Conservation (phyloP, 768 basidiomycete genomes). For the Amanita fuliginea region DNA sequence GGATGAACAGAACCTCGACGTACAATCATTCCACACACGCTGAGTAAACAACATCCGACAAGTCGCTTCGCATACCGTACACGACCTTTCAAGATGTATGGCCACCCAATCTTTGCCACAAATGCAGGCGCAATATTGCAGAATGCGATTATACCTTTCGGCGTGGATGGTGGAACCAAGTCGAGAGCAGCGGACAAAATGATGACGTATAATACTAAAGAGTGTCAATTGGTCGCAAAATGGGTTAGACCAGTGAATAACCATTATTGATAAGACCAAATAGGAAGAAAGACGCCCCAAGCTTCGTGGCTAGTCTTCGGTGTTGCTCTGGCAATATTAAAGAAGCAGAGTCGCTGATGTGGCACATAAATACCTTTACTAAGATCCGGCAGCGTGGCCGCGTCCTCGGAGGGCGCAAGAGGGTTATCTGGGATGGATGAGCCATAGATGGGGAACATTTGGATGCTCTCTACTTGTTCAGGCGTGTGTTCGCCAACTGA, state of each 20-base stretch:
- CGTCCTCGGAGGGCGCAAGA: background rate
- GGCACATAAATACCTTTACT: background rate
- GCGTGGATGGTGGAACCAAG: slow-evolving; percentile 82
- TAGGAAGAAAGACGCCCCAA: slow-evolving; percentile 69
- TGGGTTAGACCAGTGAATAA: slow-evolving; percentile 13
- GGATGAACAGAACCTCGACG: slow-evolving; percentile 17
- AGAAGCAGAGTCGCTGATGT: background rate
- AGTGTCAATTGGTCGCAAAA: background rate
- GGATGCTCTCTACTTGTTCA: slow-evolving; percentile 4
- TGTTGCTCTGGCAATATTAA: slow-evolving; percentile 14
- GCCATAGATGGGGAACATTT: slow-evolving; percentile 1
- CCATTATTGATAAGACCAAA: slow-evolving; percentile 94
- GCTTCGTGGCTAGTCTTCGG: slow-evolving; percentile 22
- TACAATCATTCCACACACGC: slow-evolving; percentile 82
- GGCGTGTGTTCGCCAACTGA: background rate
- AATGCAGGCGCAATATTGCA: slow-evolving; percentile 91
- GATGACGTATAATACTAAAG: slow-evolving; percentile 83
- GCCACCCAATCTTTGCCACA: slow-evolving; percentile 83
- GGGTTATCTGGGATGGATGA: background rate
- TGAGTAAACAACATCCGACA: slow-evolving; percentile 62
- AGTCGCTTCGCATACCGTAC: slow-evolving; percentile 75
- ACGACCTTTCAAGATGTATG: slow-evolving; percentile 77
- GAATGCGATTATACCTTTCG: slow-evolving; percentile 91
- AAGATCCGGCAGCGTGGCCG: background rate
- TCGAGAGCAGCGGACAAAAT: slow-evolving; percentile 95